Evolutionary conservation across 352 stramenopile species (phyloP).

Genomic region (Globisporangium nodosum): DNA sequence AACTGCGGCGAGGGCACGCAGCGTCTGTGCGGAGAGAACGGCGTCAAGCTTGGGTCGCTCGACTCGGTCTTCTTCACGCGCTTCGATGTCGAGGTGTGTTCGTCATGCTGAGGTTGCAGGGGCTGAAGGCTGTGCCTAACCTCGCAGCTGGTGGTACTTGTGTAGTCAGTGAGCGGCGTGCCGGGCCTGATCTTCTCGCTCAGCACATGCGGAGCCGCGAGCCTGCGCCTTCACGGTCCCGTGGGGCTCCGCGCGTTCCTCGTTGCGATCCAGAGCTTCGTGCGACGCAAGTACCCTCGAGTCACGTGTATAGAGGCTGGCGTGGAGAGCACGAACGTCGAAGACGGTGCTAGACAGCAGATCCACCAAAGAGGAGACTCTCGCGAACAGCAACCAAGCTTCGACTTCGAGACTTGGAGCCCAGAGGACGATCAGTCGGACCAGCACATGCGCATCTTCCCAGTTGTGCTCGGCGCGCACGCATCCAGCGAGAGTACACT

Average conservation of each 20-base stretch:
- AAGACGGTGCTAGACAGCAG: neutral
- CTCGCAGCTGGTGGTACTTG: neutral
- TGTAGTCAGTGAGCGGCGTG: constrained; percentile 58
- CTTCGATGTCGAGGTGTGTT: constrained; percentile 43
- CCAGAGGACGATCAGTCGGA: constrained; percentile 17
- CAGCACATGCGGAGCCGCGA: constrained; percentile 38
- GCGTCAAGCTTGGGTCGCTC: constrained; percentile 62
- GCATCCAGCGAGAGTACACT: neutral
- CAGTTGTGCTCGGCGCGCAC: constrained; percentile 12
- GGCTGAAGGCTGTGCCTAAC: too few species aligned
- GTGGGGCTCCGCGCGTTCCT: constrained; percentile 33
- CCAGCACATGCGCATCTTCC: constrained; percentile 27
- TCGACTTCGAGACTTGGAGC: constrained; percentile 20
- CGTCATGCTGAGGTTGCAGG: neutral
- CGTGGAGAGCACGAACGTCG: neutral
- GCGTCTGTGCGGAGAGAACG: constrained; percentile 59
- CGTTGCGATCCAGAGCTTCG: constrained; percentile 54
- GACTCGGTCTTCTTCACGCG: constrained; percentile 69
- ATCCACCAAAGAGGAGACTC: neutral
- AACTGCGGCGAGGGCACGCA: constrained; percentile 72
- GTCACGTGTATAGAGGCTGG: constrained; percentile 46
- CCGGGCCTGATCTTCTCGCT: constrained; percentile 63
- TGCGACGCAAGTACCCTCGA: constrained; percentile 53
- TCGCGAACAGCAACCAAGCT: neutral
- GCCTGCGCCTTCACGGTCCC: constrained; percentile 44